Percentiles rank a stretch among this genome's conserved stretches.
phyloP scores from a whole-genome alignment of 352 stramenopile genomes.

The Globisporangium mamillatum region DNA sequence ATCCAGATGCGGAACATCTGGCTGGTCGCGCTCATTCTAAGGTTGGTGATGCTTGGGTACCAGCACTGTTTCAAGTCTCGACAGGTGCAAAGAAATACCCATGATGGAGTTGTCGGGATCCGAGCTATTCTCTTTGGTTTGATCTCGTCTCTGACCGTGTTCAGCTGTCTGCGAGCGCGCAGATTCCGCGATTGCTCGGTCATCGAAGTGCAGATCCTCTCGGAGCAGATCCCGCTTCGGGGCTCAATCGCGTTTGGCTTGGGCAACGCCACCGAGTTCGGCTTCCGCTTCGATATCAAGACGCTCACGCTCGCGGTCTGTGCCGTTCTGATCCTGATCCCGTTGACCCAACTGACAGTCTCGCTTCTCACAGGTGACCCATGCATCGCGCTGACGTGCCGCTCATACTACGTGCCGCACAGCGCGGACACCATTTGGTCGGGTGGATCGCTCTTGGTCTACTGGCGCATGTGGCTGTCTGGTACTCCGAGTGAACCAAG shows the following conservation, averaged over 20 bases:
- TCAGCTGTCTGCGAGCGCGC: constrained; percentile 8
- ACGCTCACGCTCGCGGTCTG: not conserved
- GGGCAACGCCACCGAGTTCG: constrained; percentile 9
- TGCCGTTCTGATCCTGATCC: not conserved
- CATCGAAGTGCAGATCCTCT: not conserved
- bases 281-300: constrained; percentile 16
- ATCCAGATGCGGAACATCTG: constrained; percentile 43
- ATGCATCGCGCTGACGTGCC: not conserved
- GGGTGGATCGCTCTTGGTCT: not conserved
- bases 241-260: not conserved
- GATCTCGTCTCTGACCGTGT: constrained; percentile 14
- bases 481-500: not conserved
- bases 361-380: not conserved
- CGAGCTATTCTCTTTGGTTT: constrained; percentile 12
- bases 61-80: not conserved
- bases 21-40: constrained; percentile 10
- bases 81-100: not conserved
- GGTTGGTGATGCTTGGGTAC: not conserved
- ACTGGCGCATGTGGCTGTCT: constrained; percentile 9
- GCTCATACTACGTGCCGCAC: constrained; percentile 11
- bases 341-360: not conserved
- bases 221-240: not conserved
- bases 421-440: not conserved
- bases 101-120: constrained; percentile 11
- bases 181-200: constrained; percentile 3